Evolutionary conservation across 2,329 filamentous ascomycete species (phyloP).

Genomic region (Aspergillus pseudoterreus): DNA sequence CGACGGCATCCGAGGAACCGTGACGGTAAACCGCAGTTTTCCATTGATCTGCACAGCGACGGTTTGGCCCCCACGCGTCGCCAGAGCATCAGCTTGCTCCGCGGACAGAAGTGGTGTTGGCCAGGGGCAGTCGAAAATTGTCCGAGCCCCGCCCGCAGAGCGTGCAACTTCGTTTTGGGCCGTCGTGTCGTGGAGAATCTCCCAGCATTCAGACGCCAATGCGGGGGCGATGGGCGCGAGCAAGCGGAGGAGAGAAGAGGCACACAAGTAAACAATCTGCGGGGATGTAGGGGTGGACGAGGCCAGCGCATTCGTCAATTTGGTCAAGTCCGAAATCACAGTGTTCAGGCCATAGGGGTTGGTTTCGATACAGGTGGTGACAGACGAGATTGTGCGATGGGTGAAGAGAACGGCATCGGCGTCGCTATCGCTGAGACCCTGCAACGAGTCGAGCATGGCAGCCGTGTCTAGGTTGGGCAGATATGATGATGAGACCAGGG

Average conservation of each 20-base stretch:
- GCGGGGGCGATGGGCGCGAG: constrained; percentile 77
- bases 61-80: constrained; percentile 48
- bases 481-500: constrained; percentile 20
- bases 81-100: constrained; percentile 41
- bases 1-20: constrained; percentile 54
- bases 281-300: constrained; percentile 43
- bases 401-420: constrained; percentile 59
- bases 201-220: constrained; percentile 78
- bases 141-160: constrained; percentile 12
- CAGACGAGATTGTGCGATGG: constrained; percentile 63
- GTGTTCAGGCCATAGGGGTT: constrained; percentile 78
- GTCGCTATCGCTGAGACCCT: constrained; percentile 33
- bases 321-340: constrained; percentile 76
- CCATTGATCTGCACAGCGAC: constrained; percentile 74
- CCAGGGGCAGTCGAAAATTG: constrained; percentile 53
- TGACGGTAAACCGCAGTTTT: constrained; percentile 66
- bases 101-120: constrained; percentile 47
- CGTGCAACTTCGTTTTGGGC: constrained; percentile 3
- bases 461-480: constrained; percentile 17
- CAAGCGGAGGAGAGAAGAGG: constrained; percentile 62
- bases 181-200: constrained; percentile 46
- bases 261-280: constrained; percentile 41
- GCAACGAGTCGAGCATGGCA: constrained; percentile 24
- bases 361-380: constrained; percentile 65
- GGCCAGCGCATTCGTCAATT: constrained; percentile 67